A percentile compares a stretch with the other conserved stretches of the same genome.
Conservation (phyloP, 441 rosid genomes). For the Eutrema salsugineum region DNA sequence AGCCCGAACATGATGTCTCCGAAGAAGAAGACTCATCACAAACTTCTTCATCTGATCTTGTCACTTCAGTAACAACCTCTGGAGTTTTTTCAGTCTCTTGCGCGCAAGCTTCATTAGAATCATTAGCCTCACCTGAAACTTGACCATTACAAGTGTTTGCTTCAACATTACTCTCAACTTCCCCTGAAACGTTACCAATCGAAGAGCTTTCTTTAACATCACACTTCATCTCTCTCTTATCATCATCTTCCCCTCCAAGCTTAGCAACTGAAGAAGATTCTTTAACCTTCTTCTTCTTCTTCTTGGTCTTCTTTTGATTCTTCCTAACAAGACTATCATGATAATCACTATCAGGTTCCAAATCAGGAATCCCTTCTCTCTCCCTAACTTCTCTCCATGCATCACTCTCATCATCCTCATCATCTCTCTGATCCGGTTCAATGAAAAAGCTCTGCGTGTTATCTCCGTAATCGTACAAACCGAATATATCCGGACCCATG, state of each 20-base stretch:
- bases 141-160: conserved; percentile 1
- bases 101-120: background rate
- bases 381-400: conserved; percentile 26
- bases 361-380: conserved; percentile 40
- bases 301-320: background rate
- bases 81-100: background rate
- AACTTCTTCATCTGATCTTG: conserved; percentile 6
- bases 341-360: conserved; percentile 33
- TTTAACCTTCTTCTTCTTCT: background rate
- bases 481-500: conserved; percentile 6
- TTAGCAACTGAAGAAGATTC: background rate
- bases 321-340: background rate
- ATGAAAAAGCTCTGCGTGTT: background rate
- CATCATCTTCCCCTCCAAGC: background rate
- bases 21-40: conserved; percentile 10
- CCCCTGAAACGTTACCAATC: background rate
- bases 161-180: conserved; percentile 1
- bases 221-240: background rate
- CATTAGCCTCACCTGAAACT: background rate
- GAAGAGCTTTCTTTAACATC: background rate
- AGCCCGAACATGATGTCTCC: background rate
- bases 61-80: background rate
- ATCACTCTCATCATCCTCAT: conserved; percentile 17
- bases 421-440: conserved; percentile 12
- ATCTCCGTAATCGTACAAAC: conserved; percentile 4